A percentile compares a stretch with the other conserved stretches of the same genome.
These are phyloP conservation scores for Boletus edulis DNA, from an alignment of 768 basidiomycete species.

Conservation along the genomic window DNA sequence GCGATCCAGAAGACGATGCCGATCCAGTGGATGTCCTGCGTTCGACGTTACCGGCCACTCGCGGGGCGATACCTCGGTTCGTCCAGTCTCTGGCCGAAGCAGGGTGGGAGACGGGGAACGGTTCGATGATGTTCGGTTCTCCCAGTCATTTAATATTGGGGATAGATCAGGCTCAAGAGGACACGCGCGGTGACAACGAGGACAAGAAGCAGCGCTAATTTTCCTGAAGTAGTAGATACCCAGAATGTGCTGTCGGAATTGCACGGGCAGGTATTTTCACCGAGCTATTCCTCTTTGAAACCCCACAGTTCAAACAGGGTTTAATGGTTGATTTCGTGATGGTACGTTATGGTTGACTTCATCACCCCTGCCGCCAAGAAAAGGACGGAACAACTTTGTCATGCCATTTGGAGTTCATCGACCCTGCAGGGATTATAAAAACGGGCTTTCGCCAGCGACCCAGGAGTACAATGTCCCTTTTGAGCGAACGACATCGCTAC, in stretches of 20 bases:
- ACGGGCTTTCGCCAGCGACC: not conserved
- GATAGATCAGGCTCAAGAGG: not conserved
- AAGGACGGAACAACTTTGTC: not conserved
- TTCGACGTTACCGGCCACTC: constrained; percentile 11
- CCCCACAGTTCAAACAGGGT: too few relatives aligned
- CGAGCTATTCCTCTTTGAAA: not conserved
- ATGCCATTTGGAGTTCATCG: too few relatives aligned
- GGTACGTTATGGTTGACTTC: not conserved
- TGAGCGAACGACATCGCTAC: constrained; percentile 43
- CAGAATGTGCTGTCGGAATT: too few relatives aligned
- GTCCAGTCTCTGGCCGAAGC: constrained; percentile 16
- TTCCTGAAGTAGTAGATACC: not conserved
- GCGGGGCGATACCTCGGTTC: constrained; percentile 17
- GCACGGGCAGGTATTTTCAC: not conserved
- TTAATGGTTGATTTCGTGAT: not conserved
- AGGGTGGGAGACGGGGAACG: constrained; percentile 40
- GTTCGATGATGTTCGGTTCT: constrained; percentile 30
- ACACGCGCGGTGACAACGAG: constrained; percentile 1
- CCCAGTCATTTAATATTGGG: constrained; percentile 22
- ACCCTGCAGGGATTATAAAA: constrained; percentile 8
- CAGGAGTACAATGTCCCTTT: constrained; percentile 12
- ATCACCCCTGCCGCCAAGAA: not conserved
- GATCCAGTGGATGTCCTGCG: constrained; percentile 7
- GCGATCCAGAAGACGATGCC: not conserved
- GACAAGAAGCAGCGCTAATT: constrained; percentile 20